Conservation (phyloP, 2,329 filamentous ascomycete genomes). For the Pyrenophora seminiperda region DNA sequence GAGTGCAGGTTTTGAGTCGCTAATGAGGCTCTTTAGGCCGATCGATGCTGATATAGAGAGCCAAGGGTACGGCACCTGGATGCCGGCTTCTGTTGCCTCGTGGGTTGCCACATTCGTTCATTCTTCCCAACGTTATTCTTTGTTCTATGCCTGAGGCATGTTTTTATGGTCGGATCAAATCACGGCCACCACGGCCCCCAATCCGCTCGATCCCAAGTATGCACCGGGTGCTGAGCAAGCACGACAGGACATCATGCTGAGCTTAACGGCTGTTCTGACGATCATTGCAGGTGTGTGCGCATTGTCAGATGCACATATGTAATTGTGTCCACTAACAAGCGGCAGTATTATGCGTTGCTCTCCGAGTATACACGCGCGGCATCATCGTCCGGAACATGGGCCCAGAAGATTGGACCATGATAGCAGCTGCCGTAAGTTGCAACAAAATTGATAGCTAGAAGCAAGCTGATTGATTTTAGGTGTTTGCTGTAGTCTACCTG, state of each 20-base stretch:
- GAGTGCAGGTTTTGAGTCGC: neutral
- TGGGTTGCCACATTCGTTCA: neutral
- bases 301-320: too few species aligned
- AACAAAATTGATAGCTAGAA: neutral
- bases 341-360: conserved; percentile 31
- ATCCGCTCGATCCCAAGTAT: conserved; percentile 17
- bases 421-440: conserved; percentile 31
- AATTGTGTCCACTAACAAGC: conserved; percentile 1
- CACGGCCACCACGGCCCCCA: conserved; percentile 13
- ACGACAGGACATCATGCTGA: conserved; percentile 26
- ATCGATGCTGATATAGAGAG: conserved; percentile 7
- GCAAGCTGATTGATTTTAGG: conserved; percentile 15
- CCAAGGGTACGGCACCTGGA: neutral
- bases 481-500: conserved; percentile 35
- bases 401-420: conserved; percentile 39
- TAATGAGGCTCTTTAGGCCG: neutral
- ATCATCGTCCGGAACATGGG: conserved; percentile 34
- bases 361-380: conserved; percentile 29
- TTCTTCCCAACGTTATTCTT: neutral
- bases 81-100: conserved; percentile 1
- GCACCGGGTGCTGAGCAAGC: conserved; percentile 15
- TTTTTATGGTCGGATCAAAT: neutral
- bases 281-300: conserved; percentile 25
- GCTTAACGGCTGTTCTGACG: conserved; percentile 30
- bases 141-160: neutral